Evolutionary conservation across 1,284 basidiomycete genomes (phyloP).

Genomic region (Microbotryomycetes sp.): DNA sequence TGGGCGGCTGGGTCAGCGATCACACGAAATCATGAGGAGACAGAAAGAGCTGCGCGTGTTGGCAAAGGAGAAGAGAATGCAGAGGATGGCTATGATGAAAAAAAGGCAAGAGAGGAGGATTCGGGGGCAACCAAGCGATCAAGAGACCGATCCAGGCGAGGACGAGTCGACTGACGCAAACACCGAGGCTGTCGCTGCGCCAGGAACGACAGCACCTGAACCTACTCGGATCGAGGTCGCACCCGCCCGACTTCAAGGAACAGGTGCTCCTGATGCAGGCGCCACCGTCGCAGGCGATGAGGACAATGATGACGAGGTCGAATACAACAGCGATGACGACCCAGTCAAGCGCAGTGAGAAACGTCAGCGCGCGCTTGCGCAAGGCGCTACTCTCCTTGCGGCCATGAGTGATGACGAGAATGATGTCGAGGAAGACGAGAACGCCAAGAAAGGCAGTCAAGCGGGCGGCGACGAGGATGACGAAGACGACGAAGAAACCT

Average conservation of each 20-base stretch:
- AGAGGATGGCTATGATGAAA: constrained; percentile 3
- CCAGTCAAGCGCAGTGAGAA: not conserved
- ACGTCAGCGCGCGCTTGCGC: not conserved
- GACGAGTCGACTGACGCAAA: not conserved
- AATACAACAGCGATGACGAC: not conserved
- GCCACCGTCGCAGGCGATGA: not conserved
- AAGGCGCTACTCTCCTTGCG: not conserved
- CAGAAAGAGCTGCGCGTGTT: not conserved
- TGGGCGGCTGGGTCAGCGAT: constrained; percentile 13
- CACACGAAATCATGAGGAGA: constrained; percentile 9
- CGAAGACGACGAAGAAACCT: constrained; percentile 52
- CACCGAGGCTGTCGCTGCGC: not conserved
- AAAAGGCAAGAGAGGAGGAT: constrained; percentile 11
- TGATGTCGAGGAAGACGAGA: constrained; percentile 6
- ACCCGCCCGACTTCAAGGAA: not conserved
- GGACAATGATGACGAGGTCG: not conserved
- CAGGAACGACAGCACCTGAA: not conserved
- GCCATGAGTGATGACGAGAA: not conserved
- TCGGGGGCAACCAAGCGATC: not conserved
- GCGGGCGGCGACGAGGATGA: constrained; percentile 44
- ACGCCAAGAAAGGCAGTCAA: no score
- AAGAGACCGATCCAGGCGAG: not conserved
- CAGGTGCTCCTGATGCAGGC: not conserved
- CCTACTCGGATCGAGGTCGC: not conserved
- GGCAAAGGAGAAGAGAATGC: constrained; percentile 2